Conservation (phyloP, 1,284 basidiomycete genomes). For the Trichosporon ovoides region DNA sequence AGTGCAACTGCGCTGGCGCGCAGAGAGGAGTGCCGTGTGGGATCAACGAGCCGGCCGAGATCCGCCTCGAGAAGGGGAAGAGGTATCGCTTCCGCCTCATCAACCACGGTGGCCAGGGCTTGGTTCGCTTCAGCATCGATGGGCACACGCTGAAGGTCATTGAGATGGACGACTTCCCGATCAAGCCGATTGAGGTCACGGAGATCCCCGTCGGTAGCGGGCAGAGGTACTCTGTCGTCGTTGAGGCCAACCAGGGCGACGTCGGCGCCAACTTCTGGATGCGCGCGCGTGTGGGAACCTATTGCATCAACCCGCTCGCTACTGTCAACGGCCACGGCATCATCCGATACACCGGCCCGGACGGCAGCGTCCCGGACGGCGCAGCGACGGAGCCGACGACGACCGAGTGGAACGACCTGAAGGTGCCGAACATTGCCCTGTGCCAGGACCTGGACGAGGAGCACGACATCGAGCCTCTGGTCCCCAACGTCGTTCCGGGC, state of each 20-base stretch:
- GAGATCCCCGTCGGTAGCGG: constrained; percentile 24
- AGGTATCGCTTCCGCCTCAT: constrained; percentile 21
- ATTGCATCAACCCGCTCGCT: constrained; percentile 2
- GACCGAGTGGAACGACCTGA: neutral
- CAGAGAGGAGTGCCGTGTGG: constrained; percentile 2
- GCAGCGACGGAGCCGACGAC: neutral
- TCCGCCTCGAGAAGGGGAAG: constrained; percentile 4
- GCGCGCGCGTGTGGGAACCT: constrained; percentile 25
- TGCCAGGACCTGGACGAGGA: constrained; percentile 29
- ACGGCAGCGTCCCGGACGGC: neutral
- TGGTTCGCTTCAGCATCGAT: constrained; percentile 26
- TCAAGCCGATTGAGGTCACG: constrained; percentile 24
- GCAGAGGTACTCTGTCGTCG: constrained; percentile 38
- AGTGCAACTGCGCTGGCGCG: constrained; percentile 1
- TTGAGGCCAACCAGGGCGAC: constrained; percentile 30
- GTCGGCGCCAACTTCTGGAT: constrained; percentile 37
- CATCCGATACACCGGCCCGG: constrained; percentile 10
- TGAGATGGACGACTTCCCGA: constrained; percentile 26
- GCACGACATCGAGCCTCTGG: constrained; percentile 25
- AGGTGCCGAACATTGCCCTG: neutral
- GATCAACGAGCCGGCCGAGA: constrained; percentile 6
- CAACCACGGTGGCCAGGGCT: constrained; percentile 16
- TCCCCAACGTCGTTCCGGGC: constrained; percentile 21
- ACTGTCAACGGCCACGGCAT: neutral
- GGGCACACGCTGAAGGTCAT: constrained; percentile 27